A percentile compares a stretch with the other conserved stretches of the same genome.
phyloP scores from a whole-genome alignment of 163 green algal genomes.

The Trebouxiophyceae sp. region DNA sequence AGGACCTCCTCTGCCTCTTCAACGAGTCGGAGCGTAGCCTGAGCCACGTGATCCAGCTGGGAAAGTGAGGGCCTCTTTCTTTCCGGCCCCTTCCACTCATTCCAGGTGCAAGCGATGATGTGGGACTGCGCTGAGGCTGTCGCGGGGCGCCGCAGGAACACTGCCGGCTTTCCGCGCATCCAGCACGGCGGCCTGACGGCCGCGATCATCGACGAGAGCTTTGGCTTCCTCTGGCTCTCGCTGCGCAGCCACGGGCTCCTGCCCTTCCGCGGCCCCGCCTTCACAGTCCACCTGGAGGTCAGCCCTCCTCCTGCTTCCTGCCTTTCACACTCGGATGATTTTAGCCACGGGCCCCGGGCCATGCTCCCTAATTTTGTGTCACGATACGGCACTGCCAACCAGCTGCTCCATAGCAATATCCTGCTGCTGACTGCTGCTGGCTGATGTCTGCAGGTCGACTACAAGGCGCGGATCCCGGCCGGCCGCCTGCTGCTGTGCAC shows the following conservation, averaged over 20 bases:
- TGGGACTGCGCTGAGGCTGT: too few relatives aligned
- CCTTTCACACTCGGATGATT: too few relatives aligned
- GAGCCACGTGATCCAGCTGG: constrained; percentile 15
- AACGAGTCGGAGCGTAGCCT: constrained; percentile 10
- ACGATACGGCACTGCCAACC: too few relatives aligned
- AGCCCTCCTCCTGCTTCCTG: too few relatives aligned
- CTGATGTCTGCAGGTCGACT: too few relatives aligned
- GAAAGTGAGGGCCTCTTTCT: constrained; percentile 5
- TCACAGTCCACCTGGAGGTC: constrained; percentile 42
- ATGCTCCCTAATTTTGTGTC: too few relatives aligned
- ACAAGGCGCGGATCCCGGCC: constrained; percentile 42
- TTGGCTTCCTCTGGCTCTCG: constrained; percentile 42
- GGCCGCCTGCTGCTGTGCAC: constrained; percentile 34
- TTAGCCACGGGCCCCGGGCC: too few relatives aligned
- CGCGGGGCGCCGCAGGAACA: too few relatives aligned
- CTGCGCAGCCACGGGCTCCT: constrained; percentile 16
- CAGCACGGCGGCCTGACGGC: constrained; percentile 39
- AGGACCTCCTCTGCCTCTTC: constrained; percentile 43
- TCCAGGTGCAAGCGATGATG: too few relatives aligned
- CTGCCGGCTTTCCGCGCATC: constrained; percentile 40
- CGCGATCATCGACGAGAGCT: constrained; percentile 47
- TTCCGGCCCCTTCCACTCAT: too few relatives aligned
- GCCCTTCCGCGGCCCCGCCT: constrained; percentile 44
- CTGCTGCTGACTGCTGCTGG: too few relatives aligned
- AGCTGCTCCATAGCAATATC: too few relatives aligned